Evolutionary conservation across 2,329 filamentous ascomycete genomes (phyloP).

Genomic region (Alternaria ethzedia): DNA sequence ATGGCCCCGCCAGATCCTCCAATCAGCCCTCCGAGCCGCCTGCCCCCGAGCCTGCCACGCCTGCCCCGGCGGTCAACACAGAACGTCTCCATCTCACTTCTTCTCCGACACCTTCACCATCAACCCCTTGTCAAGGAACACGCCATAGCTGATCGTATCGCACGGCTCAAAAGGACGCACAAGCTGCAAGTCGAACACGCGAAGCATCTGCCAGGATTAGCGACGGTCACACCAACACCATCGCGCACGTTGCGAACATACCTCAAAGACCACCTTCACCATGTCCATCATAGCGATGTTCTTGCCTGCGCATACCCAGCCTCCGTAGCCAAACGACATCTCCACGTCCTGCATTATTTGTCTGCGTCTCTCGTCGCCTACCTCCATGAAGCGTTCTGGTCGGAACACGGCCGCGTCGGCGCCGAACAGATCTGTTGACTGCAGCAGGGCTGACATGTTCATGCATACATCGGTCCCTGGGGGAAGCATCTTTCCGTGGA

Average conservation of each 20-base stretch:
- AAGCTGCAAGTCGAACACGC: not conserved
- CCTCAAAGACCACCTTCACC: not conserved
- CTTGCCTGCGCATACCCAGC: constrained; percentile 4
- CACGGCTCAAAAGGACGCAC: not conserved
- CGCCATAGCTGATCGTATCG: not conserved
- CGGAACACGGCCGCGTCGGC: not conserved
- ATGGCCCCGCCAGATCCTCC: not conserved
- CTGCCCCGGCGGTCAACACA: not conserved
- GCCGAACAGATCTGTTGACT: not conserved
- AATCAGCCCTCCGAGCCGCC: not conserved
- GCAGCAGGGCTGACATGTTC: not conserved
- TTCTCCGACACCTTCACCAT: not conserved
- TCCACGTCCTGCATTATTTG: not conserved
- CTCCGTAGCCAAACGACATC: not conserved
- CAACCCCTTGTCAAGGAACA: not conserved
- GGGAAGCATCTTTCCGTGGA: not conserved
- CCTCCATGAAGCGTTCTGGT: constrained; percentile 1
- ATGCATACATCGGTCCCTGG: not conserved
- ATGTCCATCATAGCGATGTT: constrained; percentile 2
- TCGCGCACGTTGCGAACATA: not conserved
- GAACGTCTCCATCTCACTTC: not conserved
- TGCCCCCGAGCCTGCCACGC: not conserved
- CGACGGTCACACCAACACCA: not conserved
- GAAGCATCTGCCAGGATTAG: not conserved
- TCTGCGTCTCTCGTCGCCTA: not conserved